These are phyloP conservation scores for Gilbertella persicaria DNA, from an alignment of 371 early-diverging fungal species.

Conservation along the genomic window DNA sequence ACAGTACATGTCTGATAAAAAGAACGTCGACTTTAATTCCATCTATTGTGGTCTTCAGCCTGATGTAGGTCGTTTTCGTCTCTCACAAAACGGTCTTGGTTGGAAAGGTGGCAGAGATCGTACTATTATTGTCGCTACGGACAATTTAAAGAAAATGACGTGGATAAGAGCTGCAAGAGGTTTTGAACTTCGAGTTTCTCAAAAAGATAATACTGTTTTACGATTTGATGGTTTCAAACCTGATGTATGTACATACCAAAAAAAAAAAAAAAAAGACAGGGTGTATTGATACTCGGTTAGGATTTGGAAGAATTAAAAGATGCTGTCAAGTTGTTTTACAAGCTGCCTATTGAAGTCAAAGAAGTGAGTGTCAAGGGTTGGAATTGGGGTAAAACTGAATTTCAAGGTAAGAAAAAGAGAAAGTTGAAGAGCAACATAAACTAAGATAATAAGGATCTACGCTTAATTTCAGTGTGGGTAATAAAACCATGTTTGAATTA, in stretches of 20 bases:
- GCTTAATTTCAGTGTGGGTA: slow-evolving; percentile 79
- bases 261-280: not conserved
- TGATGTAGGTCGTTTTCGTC: slow-evolving; percentile 65
- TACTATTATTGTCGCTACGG: slow-evolving; percentile 66
- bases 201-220: slow-evolving; percentile 69
- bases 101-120: slow-evolving; percentile 72
- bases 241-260: slow-evolving; percentile 55
- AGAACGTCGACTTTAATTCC: slow-evolving; percentile 43
- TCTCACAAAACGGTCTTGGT: slow-evolving; percentile 81
- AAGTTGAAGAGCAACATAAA: not conserved
- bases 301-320: slow-evolving; percentile 79
- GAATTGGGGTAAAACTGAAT: slow-evolving; percentile 96
- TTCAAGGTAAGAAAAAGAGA: slow-evolving; percentile 56
- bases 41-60: slow-evolving; percentile 48
- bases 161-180: slow-evolving; percentile 87
- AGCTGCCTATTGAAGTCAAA: slow-evolving; percentile 74
- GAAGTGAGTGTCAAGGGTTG: slow-evolving; percentile 91
- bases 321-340: slow-evolving; percentile 68
- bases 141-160: slow-evolving; percentile 66
- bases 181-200: slow-evolving; percentile 76
- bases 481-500: slow-evolving; percentile 89
- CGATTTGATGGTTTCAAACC: slow-evolving; percentile 90
- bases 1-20: slow-evolving; percentile 39
- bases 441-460: slow-evolving; percentile 51
- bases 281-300: slow-evolving; percentile 36